Evolutionary conservation across 1,284 basidiomycete species (phyloP).

Genomic region (Paramarasmius palmivorus): DNA sequence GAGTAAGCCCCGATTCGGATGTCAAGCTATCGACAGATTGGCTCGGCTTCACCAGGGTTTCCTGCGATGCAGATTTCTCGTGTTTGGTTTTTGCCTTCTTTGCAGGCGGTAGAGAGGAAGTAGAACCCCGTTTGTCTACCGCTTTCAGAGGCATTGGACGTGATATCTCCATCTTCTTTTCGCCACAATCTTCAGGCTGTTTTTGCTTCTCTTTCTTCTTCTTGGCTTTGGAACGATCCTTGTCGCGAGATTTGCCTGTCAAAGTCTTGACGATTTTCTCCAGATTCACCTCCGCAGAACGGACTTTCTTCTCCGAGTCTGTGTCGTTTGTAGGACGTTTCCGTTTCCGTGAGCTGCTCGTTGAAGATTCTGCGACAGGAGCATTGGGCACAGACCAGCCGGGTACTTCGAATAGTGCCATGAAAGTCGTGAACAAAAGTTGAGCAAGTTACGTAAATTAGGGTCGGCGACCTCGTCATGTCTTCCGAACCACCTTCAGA

Average conservation of each 20-base stretch:
- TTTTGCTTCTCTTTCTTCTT: slow-evolving; percentile 9
- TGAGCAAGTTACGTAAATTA: slow-evolving; percentile 1
- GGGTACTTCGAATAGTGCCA: slow-evolving; percentile 68
- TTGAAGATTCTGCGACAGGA: slow-evolving; percentile 38
- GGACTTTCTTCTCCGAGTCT: slow-evolving; percentile 39
- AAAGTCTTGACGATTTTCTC: slow-evolving; percentile 77
- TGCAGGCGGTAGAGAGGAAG: slow-evolving; percentile 24
- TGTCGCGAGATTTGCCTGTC: slow-evolving; percentile 24
- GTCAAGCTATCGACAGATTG: neutral
- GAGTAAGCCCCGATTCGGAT: slow-evolving; percentile 49
- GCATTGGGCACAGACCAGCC: slow-evolving; percentile 63
- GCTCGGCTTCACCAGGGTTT: neutral
- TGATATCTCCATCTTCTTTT: slow-evolving; percentile 31
- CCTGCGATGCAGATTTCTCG: slow-evolving; percentile 5
- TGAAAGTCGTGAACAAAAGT: slow-evolving; percentile 17
- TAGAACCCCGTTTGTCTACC: slow-evolving; percentile 17
- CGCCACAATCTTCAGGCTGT: neutral
- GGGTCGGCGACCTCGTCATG: neutral
- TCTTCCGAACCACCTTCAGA: slow-evolving; percentile 27
- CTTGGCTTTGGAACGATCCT: neutral
- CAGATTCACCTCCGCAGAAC: slow-evolving; percentile 63
- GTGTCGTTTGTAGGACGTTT: slow-evolving; percentile 51
- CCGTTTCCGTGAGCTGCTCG: slow-evolving; percentile 56
- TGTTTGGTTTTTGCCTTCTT: slow-evolving; percentile 37
- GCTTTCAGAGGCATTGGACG: slow-evolving; percentile 32